phyloP scores from a whole-genome alignment of 1,139 yeast species.

The Geotrichum citri-aurantii region DNA sequence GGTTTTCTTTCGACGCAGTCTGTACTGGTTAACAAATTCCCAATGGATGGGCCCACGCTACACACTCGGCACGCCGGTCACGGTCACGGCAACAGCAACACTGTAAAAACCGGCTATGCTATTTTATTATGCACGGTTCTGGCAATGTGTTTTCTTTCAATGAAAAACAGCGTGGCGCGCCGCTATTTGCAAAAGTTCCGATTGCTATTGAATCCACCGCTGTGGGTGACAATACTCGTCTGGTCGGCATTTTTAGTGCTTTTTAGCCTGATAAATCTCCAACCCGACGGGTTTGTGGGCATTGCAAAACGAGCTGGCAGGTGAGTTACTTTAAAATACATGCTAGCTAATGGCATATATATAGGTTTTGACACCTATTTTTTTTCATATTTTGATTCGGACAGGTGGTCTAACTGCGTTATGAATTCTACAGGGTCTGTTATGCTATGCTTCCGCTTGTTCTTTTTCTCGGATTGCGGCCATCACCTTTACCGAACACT shows the following conservation, averaged over 20 bases:
- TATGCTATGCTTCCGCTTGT: constrained; percentile 63
- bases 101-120: constrained; percentile 48
- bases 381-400: neutral
- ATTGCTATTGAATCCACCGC: constrained; percentile 29
- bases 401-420: neutral
- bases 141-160: constrained; percentile 22
- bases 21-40: neutral
- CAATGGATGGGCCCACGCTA: constrained; percentile 2
- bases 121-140: constrained; percentile 38
- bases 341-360: neutral
- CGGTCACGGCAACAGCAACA: constrained; percentile 34
- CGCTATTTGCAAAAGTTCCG: constrained; percentile 30
- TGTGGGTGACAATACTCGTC: constrained; percentile 31
- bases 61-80: constrained; percentile 31
- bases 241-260: constrained; percentile 37
- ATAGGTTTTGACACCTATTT: neutral
- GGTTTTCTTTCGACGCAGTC: neutral
- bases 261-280: constrained; percentile 28
- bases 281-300: constrained; percentile 25
- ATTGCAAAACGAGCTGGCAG: constrained; percentile 35
- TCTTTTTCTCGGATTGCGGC: constrained; percentile 55
- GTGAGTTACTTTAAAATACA: constrained; percentile 15
- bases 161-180: constrained; percentile 29
- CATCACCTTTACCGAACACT: constrained; percentile 51
- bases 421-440: constrained; percentile 49